Base-by-base conservation (phyloP, 2,329 filamentous ascomycete genomes). In the Claviceps pazoutovae region DNA sequence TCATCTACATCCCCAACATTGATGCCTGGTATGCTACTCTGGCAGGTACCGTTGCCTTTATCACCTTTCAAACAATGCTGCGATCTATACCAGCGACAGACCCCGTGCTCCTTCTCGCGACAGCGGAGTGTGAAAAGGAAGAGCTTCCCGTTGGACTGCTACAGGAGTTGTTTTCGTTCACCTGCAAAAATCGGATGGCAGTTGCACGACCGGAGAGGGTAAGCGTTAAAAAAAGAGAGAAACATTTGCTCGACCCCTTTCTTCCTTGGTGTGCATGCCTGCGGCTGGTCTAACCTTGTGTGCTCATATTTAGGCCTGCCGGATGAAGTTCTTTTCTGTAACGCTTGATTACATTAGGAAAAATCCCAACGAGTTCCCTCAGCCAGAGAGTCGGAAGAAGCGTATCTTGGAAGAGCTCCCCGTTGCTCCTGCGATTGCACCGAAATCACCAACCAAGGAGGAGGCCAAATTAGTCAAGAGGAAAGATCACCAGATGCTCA, bases 1-100 rank as follows among this genome's bases (percentile, higher is more conserved):
- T 97, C 39, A 93, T 98, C 49, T 97, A 90, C 67, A 86, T 98
- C 44, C 91, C 93, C 2, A 84, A 89, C 58, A 80, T 97, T 48
- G 86, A 95, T 58, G 78, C 84, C 7, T 98, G 93, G 93, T 91
- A 88, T 63, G 70, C 78, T 17, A 76, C 74, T 26, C 62, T 84
- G 17, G 63, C 66, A n/a, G 70, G 71, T 7, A 83, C 86, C 0
- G 71, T 88, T 41, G 80, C 83, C 2, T 80, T 95, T 51, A 83
- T 83, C 37, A 93, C 88, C 0, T 96, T 98, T 66, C 75, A 84
- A 54, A 84, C 86, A 8, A 81, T 97, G 66, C 69, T 98, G 38
- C 80, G 82, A 57, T 85, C 85, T 2, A 82, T 98, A 48, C 79
- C 86, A n/a, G 85, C 93, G 0, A 94, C 88, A 1, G 93, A 98